Evolutionary conservation across 2,329 filamentous ascomycete genomes (phyloP).

Genomic region (Penicillium occitanis): DNA sequence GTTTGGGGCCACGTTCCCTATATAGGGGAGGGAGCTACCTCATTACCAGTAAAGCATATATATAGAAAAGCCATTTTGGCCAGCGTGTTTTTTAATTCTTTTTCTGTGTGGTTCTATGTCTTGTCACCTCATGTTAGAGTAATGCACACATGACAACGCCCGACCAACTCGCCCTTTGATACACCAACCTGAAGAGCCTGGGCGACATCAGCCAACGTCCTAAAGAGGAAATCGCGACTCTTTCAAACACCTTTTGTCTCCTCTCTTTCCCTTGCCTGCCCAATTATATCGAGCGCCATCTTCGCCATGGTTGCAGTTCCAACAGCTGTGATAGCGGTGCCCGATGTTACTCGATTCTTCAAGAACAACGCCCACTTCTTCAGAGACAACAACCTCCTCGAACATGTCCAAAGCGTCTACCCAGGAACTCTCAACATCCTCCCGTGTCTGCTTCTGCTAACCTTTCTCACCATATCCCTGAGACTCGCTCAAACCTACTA

Average conservation of each 20-base stretch:
- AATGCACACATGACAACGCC: background rate
- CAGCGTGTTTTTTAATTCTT: background rate
- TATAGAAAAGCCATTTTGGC: background rate
- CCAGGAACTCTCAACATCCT: background rate
- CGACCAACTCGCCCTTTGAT: background rate
- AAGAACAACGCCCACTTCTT: background rate
- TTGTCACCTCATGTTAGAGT: background rate
- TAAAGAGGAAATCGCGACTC: background rate
- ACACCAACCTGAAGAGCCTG: background rate
- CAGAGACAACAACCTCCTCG: background rate
- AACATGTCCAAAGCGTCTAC: background rate
- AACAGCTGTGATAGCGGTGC: background rate
- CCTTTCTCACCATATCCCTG: background rate
- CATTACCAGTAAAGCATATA: background rate
- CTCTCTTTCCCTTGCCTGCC: background rate
- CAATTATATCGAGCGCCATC: background rate
- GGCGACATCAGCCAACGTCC: background rate
- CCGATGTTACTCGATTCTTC: background rate
- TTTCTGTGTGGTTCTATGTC: background rate
- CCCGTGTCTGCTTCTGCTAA: background rate
- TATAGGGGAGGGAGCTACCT: background rate
- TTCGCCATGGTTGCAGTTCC: background rate
- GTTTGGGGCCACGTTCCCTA: background rate
- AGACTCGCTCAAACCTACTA: constrained; percentile 25
- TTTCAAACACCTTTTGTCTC: background rate